phyloP scores from a whole-genome alignment of 2,329 filamentous ascomycete genomes.

The Pseudocercospora fijiensis region DNA sequence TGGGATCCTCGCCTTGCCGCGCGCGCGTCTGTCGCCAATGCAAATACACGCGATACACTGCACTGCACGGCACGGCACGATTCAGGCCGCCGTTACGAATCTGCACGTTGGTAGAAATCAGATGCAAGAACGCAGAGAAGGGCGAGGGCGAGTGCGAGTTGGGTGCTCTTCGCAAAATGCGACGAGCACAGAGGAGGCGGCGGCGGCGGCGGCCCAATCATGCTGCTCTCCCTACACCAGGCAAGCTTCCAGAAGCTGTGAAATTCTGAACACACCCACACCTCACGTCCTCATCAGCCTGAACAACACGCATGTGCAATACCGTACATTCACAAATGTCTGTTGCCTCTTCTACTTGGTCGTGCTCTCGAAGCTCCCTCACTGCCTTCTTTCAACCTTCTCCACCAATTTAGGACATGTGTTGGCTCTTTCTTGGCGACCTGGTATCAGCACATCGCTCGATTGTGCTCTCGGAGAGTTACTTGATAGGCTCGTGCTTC shows the following conservation, averaged over 20 bases:
- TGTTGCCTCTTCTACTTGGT: neutral
- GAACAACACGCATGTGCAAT: neutral
- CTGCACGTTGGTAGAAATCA: neutral
- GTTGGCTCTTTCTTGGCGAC: neutral
- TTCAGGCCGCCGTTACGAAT: neutral
- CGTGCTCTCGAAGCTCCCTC: neutral
- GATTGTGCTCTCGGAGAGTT: neutral
- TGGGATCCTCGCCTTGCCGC: neutral
- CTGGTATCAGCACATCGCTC: conserved; percentile 2
- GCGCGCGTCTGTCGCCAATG: neutral
- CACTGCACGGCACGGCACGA: too few species aligned
- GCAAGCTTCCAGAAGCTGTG: conserved; percentile 1
- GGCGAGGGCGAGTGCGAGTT: neutral
- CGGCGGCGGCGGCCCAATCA: neutral
- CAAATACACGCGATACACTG: neutral
- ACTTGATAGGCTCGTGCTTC: conserved; percentile 10
- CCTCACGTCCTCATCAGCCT: too few species aligned
- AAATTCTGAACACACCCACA: neutral
- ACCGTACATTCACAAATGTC: neutral
- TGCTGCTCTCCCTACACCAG: neutral
- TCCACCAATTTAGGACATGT: neutral
- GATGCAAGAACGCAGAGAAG: neutral
- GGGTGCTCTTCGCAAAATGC: neutral
- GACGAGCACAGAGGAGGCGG: neutral
- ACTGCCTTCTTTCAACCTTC: neutral